These are phyloP conservation scores for Metschnikowia vanudenii DNA, from an alignment of 805 yeast species.

Conservation along the genomic window DNA sequence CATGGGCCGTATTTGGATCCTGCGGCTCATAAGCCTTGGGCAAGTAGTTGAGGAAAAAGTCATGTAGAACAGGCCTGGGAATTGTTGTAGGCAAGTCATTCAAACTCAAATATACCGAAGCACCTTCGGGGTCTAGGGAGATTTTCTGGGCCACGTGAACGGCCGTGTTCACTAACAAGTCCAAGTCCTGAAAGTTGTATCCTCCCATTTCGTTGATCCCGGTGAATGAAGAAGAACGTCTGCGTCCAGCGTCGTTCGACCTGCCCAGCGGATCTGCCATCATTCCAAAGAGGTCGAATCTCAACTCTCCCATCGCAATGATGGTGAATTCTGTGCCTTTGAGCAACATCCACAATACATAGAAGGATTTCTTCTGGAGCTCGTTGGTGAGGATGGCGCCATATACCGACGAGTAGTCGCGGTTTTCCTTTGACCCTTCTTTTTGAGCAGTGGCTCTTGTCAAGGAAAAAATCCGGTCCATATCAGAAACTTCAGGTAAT, in stretches of 20 bases:
- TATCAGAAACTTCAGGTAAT: constrained; percentile 24
- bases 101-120: constrained; percentile 23
- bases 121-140: constrained; percentile 5
- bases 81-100: constrained; percentile 35
- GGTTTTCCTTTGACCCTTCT: constrained; percentile 11
- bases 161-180: constrained; percentile 32
- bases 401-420: constrained; percentile 22
- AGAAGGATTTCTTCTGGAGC: constrained; percentile 35
- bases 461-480: constrained; percentile 1
- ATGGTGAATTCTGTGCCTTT: constrained; percentile 21
- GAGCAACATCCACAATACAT: constrained; percentile 32
- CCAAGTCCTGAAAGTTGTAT: constrained; percentile 40
- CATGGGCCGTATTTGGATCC: not conserved
- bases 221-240: constrained; percentile 38
- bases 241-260: constrained; percentile 19
- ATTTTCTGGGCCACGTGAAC: constrained; percentile 27
- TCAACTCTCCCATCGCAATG: constrained; percentile 38
- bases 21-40: constrained; percentile 19
- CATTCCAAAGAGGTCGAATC: constrained; percentile 25
- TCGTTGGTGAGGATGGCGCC: constrained; percentile 43
- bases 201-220: constrained; percentile 42
- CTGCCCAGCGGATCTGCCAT: constrained; percentile 16
- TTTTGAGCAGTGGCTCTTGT: constrained; percentile 10
- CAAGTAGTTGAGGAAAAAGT: constrained; percentile 35
- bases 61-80: constrained; percentile 37